Evolutionary conservation across 169 alveolate genomes (phyloP).

Genomic region (Blepharisma undulans): DNA sequence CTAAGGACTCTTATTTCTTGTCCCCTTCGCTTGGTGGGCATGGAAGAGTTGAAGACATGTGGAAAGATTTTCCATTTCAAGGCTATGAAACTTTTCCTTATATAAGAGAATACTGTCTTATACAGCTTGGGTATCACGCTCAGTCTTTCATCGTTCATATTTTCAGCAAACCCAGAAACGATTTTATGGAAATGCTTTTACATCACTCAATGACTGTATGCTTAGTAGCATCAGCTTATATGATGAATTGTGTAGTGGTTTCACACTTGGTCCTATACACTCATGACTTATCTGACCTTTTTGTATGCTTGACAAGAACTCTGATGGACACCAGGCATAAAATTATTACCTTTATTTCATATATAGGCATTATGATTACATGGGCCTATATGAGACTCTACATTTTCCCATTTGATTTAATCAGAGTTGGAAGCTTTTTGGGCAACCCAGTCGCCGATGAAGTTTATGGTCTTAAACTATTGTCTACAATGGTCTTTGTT

Average conservation of each 20-base stretch:
- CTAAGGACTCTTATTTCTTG: slow-evolving; percentile 27
- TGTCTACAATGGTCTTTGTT: slow-evolving; percentile 19
- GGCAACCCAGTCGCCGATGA: slow-evolving; percentile 9
- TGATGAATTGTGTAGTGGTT: slow-evolving; percentile 1
- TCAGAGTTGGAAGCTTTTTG: not conserved
- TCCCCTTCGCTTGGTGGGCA: slow-evolving; percentile 25
- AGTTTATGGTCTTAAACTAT: slow-evolving; percentile 10
- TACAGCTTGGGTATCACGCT: slow-evolving; percentile 37
- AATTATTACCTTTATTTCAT: not conserved
- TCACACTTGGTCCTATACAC: not conserved
- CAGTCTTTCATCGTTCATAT: not conserved
- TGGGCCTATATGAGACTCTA: slow-evolving; percentile 26
- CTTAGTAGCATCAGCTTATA: slow-evolving; percentile 1
- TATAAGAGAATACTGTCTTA: not conserved
- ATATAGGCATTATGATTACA: not conserved
- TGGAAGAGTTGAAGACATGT: not conserved
- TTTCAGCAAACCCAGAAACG: not conserved
- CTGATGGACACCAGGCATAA: slow-evolving; percentile 21
- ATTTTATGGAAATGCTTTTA: slow-evolving; percentile 35
- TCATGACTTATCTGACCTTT: slow-evolving; percentile 31
- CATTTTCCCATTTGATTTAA: slow-evolving; percentile 11
- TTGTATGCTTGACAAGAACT: not conserved
- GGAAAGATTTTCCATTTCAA: slow-evolving; percentile 12
- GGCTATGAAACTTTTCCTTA: not conserved
- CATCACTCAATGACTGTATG: slow-evolving; percentile 38